phyloP scores from a whole-genome alignment of 192 early-diverging fungal genomes.

The Backusella australiensis region DNA sequence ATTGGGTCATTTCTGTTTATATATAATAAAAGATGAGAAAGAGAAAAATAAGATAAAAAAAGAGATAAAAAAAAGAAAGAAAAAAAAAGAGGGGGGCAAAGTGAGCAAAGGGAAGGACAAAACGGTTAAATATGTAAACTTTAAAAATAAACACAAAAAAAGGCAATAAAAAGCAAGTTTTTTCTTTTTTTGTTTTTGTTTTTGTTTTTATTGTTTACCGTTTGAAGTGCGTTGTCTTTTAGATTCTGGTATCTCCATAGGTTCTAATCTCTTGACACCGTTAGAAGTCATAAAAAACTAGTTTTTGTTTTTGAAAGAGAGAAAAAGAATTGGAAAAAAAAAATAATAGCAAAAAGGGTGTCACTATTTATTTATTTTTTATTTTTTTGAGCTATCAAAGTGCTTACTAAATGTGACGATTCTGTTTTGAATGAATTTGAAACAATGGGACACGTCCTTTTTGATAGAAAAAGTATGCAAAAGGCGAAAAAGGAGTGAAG shows the following conservation, averaged over 20 bases:
- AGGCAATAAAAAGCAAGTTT: background rate
- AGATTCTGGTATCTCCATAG: conserved; percentile 5
- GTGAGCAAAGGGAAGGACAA: background rate
- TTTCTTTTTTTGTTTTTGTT: background rate
- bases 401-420: too few relatives aligned
- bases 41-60: background rate
- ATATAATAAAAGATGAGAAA: background rate
- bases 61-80: background rate
- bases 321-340: background rate
- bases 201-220: background rate
- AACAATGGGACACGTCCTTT: too few relatives aligned
- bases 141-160: background rate
- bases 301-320: too few relatives aligned
- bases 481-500: background rate
- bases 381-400: too few relatives aligned
- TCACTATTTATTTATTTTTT: too few relatives aligned
- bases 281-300: background rate
- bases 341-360: background rate
- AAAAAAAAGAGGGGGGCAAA: background rate
- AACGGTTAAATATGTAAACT: background rate
- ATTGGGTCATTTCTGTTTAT: background rate
- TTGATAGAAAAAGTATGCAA: background rate
- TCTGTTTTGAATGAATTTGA: too few relatives aligned
- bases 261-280: conserved; percentile 9
- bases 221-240: conserved; percentile 8